Percentiles rank a stretch among this genome's conserved stretches.
Evolutionary conservation across 768 basidiomycete genomes (phyloP).

Genomic region (Rhodosporidiobolus sp.): DNA sequence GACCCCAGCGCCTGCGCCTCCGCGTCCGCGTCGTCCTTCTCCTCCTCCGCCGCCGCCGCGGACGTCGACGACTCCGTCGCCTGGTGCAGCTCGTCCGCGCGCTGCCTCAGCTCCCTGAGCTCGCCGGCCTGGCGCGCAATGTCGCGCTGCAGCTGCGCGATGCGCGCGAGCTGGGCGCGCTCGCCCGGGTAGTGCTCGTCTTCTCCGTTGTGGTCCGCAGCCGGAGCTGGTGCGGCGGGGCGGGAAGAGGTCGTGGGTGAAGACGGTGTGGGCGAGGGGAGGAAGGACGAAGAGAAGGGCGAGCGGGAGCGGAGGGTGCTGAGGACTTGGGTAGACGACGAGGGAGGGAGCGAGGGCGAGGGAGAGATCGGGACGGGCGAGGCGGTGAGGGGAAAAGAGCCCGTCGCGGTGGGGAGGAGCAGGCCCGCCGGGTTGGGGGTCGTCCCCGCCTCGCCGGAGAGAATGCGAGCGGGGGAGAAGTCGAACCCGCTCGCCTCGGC

Average conservation of each 20-base stretch:
- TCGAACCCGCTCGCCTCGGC: no score
- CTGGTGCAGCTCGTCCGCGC: constrained; percentile 1
- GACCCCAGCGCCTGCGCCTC: neutral
- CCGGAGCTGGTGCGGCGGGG: neutral
- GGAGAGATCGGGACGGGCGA: constrained; percentile 5
- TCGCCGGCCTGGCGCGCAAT: constrained; percentile 6
- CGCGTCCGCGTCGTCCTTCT: neutral
- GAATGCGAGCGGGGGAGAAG: neutral
- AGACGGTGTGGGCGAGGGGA: neutral
- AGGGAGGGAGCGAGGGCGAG: constrained; percentile 2
- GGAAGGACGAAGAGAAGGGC: neutral
- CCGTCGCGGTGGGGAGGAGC: constrained; percentile 15
- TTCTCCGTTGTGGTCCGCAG: neutral
- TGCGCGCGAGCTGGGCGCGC: constrained; percentile 21
- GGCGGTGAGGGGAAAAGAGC: neutral
- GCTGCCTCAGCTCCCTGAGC: constrained; percentile 5
- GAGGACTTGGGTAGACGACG: neutral
- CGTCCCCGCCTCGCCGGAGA: neutral
- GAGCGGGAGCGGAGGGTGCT: neutral
- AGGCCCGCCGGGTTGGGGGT: constrained; percentile 15
- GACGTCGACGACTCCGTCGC: constrained; percentile 1
- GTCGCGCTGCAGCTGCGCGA: constrained; percentile 21
- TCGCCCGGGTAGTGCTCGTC: constrained; percentile 26
- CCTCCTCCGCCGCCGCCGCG: neutral
- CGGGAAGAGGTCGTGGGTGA: neutral